phyloP scores from a whole-genome alignment of 2,329 filamentous ascomycete genomes.

The Graphium sp. region DNA sequence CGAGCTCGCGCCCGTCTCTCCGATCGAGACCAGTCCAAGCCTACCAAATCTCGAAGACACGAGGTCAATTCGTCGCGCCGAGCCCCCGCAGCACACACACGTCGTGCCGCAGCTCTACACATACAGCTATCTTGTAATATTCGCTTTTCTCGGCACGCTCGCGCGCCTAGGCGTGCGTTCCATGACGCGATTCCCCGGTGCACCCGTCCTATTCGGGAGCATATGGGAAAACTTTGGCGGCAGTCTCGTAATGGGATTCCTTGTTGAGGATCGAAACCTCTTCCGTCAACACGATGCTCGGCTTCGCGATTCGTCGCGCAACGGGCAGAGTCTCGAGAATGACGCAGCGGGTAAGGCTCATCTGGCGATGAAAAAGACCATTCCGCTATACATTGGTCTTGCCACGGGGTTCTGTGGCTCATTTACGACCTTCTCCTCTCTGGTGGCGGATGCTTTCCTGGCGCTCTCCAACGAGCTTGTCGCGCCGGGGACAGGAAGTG shows the following conservation, averaged over 20 bases:
- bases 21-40: too few species aligned
- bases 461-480: conserved; percentile 59
- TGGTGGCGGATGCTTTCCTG: conserved; percentile 66
- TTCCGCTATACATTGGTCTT: conserved; percentile 76
- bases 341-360: conserved; percentile 13
- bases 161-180: conserved; percentile 67
- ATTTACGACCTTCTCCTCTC: conserved; percentile 79
- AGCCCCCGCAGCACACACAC: too few species aligned
- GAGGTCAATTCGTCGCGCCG: too few species aligned
- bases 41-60: too few species aligned
- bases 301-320: conserved; percentile 15
- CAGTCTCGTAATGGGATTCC: conserved; percentile 69
- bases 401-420: conserved; percentile 79
- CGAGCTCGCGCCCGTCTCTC: conserved; percentile 19
- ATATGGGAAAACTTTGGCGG: conserved; percentile 83
- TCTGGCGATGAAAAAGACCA: conserved; percentile 58
- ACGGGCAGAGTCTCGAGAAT: conserved; percentile 19
- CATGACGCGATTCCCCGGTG: conserved; percentile 62
- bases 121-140: conserved; percentile 68
- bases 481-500: conserved; percentile 15
- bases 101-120: conserved; percentile 39
- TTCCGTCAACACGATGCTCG: conserved; percentile 37
- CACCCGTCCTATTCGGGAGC: conserved; percentile 56
- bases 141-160: conserved; percentile 70
- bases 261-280: conserved; percentile 60